These are phyloP conservation scores for Albifimbria verrucaria DNA, from an alignment of 2,329 filamentous ascomycete genomes.

Conservation along the genomic window DNA sequence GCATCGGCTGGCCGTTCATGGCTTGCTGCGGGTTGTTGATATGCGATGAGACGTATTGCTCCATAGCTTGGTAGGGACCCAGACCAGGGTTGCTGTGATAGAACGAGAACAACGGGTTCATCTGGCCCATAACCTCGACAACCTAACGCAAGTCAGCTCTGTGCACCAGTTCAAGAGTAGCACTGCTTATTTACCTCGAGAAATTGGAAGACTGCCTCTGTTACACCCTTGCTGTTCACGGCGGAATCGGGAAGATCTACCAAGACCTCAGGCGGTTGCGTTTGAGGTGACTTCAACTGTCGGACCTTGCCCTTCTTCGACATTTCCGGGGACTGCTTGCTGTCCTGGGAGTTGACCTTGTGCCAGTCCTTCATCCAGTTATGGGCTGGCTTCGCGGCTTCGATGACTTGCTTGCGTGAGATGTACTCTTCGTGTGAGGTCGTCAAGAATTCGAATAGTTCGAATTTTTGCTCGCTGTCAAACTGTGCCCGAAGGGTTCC, in stretches of 20 bases:
- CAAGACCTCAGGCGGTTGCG: conserved; percentile 53
- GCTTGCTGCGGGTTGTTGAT: conserved; percentile 37
- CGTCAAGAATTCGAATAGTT: conserved; percentile 79
- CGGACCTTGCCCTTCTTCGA: conserved; percentile 63
- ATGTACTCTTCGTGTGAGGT: conserved; percentile 79
- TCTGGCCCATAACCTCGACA: conserved; percentile 64
- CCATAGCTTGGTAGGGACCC: conserved; percentile 55
- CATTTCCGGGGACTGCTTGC: conserved; percentile 62
- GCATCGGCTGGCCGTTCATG: conserved; percentile 48
- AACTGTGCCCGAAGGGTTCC: conserved; percentile 78
- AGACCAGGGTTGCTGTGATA: conserved; percentile 52
- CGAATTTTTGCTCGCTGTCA: conserved; percentile 74
- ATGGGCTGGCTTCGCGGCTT: conserved; percentile 59
- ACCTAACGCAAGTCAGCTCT: conserved; percentile 37
- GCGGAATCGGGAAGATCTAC: conserved; percentile 57
- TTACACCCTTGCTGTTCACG: conserved; percentile 58
- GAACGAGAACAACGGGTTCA: conserved; percentile 61
- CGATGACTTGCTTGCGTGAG: conserved; percentile 62
- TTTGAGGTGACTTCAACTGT: conserved; percentile 56
- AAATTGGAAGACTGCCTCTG: conserved; percentile 59
- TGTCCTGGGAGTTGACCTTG: conserved; percentile 53
- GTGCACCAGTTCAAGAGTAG: neutral
- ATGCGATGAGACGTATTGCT: conserved; percentile 53
- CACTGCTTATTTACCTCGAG: conserved; percentile 53
- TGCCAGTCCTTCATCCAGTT: conserved; percentile 66